Percentiles rank a stretch among this genome's conserved stretches.
These are phyloP conservation scores for Fusarium verticillioides DNA, from an alignment of 2,329 filamentous ascomycete genomes.

Conservation along the genomic window DNA sequence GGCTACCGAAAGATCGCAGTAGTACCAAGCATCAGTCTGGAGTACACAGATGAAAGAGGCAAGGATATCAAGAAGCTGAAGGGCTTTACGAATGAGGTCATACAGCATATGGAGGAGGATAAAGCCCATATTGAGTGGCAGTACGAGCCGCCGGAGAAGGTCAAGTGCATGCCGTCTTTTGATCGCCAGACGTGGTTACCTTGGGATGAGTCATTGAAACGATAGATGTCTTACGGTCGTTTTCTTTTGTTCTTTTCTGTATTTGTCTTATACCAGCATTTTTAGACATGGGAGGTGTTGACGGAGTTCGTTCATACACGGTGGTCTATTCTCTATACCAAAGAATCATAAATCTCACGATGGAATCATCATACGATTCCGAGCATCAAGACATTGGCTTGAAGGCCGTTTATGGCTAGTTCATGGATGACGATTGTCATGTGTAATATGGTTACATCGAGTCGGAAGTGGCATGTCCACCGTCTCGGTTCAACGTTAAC, in stretches of 20 bases:
- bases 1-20: conserved; percentile 65
- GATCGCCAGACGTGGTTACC: conserved; percentile 54
- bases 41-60: conserved; percentile 60
- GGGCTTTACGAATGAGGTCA: conserved; percentile 58
- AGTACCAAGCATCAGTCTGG: conserved; percentile 65
- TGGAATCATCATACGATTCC: background rate
- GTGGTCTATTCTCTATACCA: background rate
- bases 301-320: conserved; percentile 11
- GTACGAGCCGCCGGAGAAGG: conserved; percentile 55
- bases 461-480: background rate
- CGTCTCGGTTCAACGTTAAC: background rate
- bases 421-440: background rate
- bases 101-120: conserved; percentile 42
- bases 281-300: conserved; percentile 15
- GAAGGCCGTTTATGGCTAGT: background rate
- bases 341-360: background rate
- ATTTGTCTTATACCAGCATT: conserved; percentile 6
- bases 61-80: conserved; percentile 61
- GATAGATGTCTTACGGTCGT: background rate
- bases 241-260: background rate
- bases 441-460: conserved; percentile 4
- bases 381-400: background rate
- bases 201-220: conserved; percentile 48
- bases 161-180: conserved; percentile 61
- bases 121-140: conserved; percentile 56